Evolutionary conservation across 345 rosid genomes (phyloP), one percentile per base, ranked within the genome.

Genomic region (Rhodamnia argentea): DNA sequence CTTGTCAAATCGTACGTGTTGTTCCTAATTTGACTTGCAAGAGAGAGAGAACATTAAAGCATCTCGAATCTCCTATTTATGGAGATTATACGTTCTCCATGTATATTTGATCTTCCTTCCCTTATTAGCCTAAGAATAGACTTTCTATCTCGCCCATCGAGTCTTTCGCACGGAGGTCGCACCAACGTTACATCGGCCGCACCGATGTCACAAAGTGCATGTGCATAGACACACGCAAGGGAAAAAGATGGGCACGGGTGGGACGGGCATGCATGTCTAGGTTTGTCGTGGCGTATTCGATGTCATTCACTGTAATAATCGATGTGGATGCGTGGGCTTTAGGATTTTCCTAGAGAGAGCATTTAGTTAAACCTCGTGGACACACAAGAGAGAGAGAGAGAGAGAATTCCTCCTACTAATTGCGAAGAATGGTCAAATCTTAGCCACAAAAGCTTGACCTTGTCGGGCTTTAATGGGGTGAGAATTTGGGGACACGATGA

Each of bases 1-100:
- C 4, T 62, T 64, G 0, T 29, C 10, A 7, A 64, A 0, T 2
- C 0, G 10, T 7, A 15, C 2, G 0, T 8, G 2, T 29, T 0
- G 4, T 62, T 0, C 42, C 0, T 7, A 7, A 29, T 32, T 12
- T 7, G 4, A 0, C 42, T 37, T 64, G 15, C 0, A 32, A 23
- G 5, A 5, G 20, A n/a, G 27, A 58, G 3, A 3, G 3, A 13
- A 13, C 12, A 6, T 58, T 16, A 26, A 58, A 26, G 64, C 16
- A 58, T 26, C 29, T 5, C 7, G 8, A 3, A 18, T 54, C 3
- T 7, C 23, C 18, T 18, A 3, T 54, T 18, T 54, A 54, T 54
- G 22, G 3, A 6, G 12, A 64, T 64, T 4, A 7, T 16, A 29
- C 16, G 6, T 7, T 29, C 6, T 64, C 29, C 5, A 29, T 29